Evolutionary conservation across 768 basidiomycete genomes (phyloP), one percentile per base, ranked within the genome.

Genomic region (Naganishia onofrii): DNA sequence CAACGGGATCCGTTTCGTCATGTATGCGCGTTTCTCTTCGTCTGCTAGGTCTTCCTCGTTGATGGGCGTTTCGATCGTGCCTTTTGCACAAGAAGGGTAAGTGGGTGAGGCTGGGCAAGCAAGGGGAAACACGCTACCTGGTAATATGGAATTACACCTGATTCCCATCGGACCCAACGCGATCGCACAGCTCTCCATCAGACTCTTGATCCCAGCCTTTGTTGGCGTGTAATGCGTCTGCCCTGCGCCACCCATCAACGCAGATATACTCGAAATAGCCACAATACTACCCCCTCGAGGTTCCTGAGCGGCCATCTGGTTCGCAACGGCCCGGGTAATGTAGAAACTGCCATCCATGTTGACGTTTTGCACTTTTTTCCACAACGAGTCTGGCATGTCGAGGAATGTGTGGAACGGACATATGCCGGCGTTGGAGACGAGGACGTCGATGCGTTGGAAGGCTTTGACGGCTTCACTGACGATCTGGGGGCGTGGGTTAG

Each of bases 181-280:
- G 52, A 90, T 86, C 4, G 90, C 89, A 74, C 87, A 88, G 71
- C 87, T 88, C 79, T 90, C 88, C 89, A 90, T 91, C 72, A 91
- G 80, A 32, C 87, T 88, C 53, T 89, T 84, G 64, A 91, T 86
- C 0, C 88, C 89, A 1, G 90, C 90, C 76, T 91, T 90, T 5
- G 90, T 90, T 5, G 89, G 89, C 2, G 88, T 89, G 74, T 90
- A 91, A 76, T 90, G 89, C 85, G 85, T 86, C 81, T 90, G 89
- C 68, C 86, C 82, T 72, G 85, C 89, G 19, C 90, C 90, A 9
- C 90, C 90, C 56, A 90, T 89, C 21, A 90, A 84, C 0, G 89
- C 90, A 31, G 88, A 89, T 70, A 90, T 90, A n/a, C 87, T 89
- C 13, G 89, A 88, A 31, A 90, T 86, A 26, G 86, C 88, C 46